Evolutionary conservation across 176 grass and related monocot genomes (phyloP), one percentile per base, ranked within the genome.

Genomic region (Bonia amplexicaulis): DNA sequence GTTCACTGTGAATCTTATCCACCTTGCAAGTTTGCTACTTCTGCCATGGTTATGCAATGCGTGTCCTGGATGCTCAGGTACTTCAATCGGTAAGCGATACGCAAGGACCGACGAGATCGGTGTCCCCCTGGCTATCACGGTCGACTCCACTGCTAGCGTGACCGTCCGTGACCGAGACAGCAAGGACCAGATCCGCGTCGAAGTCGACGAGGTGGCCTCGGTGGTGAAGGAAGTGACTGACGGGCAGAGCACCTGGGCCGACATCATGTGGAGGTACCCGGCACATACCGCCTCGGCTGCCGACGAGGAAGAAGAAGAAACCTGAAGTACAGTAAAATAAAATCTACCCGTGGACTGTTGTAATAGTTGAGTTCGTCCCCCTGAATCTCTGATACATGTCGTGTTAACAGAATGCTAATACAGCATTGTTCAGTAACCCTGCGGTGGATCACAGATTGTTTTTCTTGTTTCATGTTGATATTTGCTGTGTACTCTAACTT

Each of bases 201-300:
- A 93, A n/a, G 89, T 98, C 0, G 87, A 86, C 29, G 91, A 95
- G 87, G 95, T 95, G 58, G 93, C 89, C 54, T 91, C 68, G 2
- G 87, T 95, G 16, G 87, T 95, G 71, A 98, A 98, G 70, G 88
- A 88, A 78, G 82, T 93, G 42, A 91, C 69, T 1, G 91, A 98
- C 9, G 91, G 95, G 35, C 78, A 93, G 66, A 93, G 87, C 69
- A 97, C 95, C 68, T 97, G 95, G 95, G 95, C 88, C 0, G 92
- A 97, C 74, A 88, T 97, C 82, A 85, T 94, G 95, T 91, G 95
- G 95, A 88, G 87, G 69, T 97, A 87, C 79, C 95, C 95, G 12
- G 52, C 89, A 16, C 90, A 90, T 69, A 80, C 81, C 0, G 9
- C 80, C 29, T 72, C 87, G 0, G 9, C 68, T 2, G 73, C 89